Evolutionary conservation across 1,284 basidiomycete species (phyloP).

Genomic region (Ceratobasidium theobromae): DNA sequence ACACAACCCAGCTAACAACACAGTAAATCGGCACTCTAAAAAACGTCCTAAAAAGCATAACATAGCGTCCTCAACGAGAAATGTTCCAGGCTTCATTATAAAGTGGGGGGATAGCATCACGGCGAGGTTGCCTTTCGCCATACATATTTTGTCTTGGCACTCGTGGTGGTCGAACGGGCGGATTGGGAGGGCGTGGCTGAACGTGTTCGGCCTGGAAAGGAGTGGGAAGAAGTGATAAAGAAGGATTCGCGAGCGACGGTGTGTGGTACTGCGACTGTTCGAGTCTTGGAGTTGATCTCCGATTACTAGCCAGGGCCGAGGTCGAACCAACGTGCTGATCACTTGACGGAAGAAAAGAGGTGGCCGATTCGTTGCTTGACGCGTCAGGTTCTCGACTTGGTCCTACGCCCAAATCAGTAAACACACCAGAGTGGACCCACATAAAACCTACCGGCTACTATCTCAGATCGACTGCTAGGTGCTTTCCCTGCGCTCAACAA

Average conservation of each 20-base stretch:
- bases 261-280: neutral
- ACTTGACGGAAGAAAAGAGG: neutral
- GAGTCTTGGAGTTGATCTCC: neutral
- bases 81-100: conserved; percentile 28
- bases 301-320: neutral
- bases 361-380: neutral
- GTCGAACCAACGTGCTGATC: neutral
- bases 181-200: neutral
- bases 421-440: neutral
- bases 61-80: neutral
- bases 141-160: neutral
- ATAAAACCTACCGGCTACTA: too few species aligned
- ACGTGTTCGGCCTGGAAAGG: neutral
- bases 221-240: neutral
- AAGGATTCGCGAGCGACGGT: neutral
- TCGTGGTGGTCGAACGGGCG: neutral
- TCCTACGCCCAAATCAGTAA: neutral
- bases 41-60: neutral
- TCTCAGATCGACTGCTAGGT: too few species aligned
- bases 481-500: too few species aligned
- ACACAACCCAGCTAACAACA: too few species aligned
- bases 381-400: neutral
- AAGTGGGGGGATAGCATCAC: conserved; percentile 14
- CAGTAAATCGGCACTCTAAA: too few species aligned
- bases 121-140: neutral